Conservation (phyloP, 208 protist species). For the Trypanosoma congolense region DNA sequence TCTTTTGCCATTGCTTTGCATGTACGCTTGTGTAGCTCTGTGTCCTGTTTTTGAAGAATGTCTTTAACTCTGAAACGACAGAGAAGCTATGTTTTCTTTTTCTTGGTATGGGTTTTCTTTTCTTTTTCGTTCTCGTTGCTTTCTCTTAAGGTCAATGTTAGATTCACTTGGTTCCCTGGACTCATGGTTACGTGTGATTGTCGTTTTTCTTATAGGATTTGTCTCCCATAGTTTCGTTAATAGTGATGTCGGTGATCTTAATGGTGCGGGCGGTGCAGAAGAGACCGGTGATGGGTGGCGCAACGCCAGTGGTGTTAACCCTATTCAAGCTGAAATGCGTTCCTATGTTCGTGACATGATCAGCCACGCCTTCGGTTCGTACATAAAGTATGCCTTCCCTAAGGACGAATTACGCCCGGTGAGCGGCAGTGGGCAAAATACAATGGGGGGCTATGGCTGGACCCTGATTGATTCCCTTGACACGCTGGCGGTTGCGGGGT, state of each 20-base stretch:
- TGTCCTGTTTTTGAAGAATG: too few species aligned
- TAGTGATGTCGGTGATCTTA: background rate
- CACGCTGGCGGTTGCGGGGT: conserved; percentile 39
- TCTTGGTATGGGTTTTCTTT: too few species aligned
- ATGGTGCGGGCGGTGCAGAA: background rate
- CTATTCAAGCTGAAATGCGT: conserved; percentile 37
- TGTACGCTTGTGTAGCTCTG: background rate
- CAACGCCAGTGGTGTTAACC: conserved; percentile 20
- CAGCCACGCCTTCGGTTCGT: conserved; percentile 71
- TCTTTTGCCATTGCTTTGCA: background rate
- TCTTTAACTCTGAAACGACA: too few species aligned
- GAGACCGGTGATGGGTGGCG: conserved; percentile 10
- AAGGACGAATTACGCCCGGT: conserved; percentile 79
- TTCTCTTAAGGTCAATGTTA: too few species aligned
- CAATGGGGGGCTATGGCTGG: conserved; percentile 50
- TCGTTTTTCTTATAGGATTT: too few species aligned
- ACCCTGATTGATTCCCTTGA: conserved; percentile 87
- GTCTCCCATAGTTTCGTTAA: too few species aligned
- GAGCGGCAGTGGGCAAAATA: conserved; percentile 34
- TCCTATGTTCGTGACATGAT: conserved; percentile 81
- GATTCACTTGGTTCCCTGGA: too few species aligned
- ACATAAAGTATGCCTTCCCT: conserved; percentile 88
- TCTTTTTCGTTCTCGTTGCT: too few species aligned
- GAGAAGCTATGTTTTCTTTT: too few species aligned
- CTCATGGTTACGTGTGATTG: too few species aligned